Base-by-base conservation (phyloP, 805 yeast genomes). In the Candida vartiovaarae region DNA sequence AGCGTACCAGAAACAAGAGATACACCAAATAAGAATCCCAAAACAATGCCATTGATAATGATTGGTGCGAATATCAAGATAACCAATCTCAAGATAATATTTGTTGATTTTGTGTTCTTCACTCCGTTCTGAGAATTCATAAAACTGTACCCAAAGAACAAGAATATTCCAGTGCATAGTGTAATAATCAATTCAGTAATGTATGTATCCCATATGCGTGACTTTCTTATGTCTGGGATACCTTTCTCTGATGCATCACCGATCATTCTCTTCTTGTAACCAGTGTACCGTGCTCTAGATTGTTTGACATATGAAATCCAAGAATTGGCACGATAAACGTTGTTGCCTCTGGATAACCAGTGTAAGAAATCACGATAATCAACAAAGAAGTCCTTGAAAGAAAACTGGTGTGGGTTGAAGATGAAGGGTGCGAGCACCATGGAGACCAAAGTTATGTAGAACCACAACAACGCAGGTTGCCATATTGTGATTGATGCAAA, bases 71-170 rank as follows among this genome's bases (percentile, higher is more conserved):
- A 40, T 0, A 74, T 65, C 4, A 81, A 62, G 11, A 88, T 63
- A 3, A 73, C 57, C 29, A 91, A 61, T 45, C 97, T 71, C 9
- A 83, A 49, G 0, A 84, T 56, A 0, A 91, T 75, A 59, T 81
- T 77, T 6, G 78, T 72, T 3, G 74, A 68, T 45, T 63, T 50
- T n/a, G 75, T 65, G 41, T 63, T 53, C 39, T 53, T 48, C 1
- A 88, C 95, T 29, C 96, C 96, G 31, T 82, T 86, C 66, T 88
- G 96, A 1, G 96, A 72, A 63, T 89, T 90, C 55, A 85, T 82
- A 56, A 84, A 91, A 41, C 81, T 69, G 62, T 78, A 91, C 0
- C 95, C 90, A 42, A 80, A 65, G 44, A 83, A 75, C 39, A 84
- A 74, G 52, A 81, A 79, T 27, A 80, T 75, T 15, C 93, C 79